These are phyloP conservation scores for Vinca major DNA, from an alignment of 305 asterid genomes.

Conservation along the genomic window DNA sequence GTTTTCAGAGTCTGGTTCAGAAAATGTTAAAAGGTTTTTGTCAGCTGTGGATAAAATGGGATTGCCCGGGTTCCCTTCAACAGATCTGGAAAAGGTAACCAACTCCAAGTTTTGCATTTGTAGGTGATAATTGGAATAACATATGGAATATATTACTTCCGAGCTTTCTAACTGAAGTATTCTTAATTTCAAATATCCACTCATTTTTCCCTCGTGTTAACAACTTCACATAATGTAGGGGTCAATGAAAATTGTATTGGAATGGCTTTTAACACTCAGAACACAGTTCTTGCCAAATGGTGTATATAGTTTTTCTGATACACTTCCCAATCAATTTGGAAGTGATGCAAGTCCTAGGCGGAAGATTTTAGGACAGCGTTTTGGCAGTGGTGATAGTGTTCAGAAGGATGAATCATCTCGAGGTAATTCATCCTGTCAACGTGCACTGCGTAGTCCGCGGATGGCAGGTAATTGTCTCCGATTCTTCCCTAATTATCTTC, in stretches of 20 bases:
- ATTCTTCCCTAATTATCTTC: not conserved
- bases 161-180: not conserved
- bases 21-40: constrained; percentile 50
- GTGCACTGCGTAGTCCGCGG: constrained; percentile 39
- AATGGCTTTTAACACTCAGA: constrained; percentile 60
- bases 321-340: constrained; percentile 16
- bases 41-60: constrained; percentile 62
- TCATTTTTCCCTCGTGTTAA: constrained; percentile 4
- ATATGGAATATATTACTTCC: not conserved
- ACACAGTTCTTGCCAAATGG: constrained; percentile 37
- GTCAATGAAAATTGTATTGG: constrained; percentile 60
- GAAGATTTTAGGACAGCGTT: constrained; percentile 33
- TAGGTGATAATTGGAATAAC: not conserved
- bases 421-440: constrained; percentile 34
- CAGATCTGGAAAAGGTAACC: constrained; percentile 67
- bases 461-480: constrained; percentile 36
- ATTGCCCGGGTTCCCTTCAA: constrained; percentile 55
- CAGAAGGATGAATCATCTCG: constrained; percentile 35
- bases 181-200: not conserved
- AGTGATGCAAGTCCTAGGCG: constrained; percentile 31
- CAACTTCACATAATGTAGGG: constrained; percentile 41
- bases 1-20: constrained; percentile 26
- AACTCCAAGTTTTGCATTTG: not conserved
- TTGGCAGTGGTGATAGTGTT: constrained; percentile 23
- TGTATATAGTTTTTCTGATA: constrained; percentile 20